phyloP scores from a whole-genome alignment of 2,329 filamentous ascomycete genomes.

The Pestalotiopsis sp. region DNA sequence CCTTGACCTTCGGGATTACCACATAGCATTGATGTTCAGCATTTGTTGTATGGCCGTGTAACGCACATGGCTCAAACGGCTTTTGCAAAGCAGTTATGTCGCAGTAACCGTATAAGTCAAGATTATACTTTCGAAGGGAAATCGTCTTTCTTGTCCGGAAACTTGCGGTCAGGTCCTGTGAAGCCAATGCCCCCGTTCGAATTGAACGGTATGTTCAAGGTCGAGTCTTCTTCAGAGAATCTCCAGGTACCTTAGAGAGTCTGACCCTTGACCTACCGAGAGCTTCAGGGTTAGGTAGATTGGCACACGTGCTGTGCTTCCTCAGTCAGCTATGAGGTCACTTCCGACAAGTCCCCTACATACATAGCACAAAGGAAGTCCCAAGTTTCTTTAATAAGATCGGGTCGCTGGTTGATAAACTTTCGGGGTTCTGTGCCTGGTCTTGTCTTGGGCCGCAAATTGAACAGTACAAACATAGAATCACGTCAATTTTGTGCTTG shows the following conservation, averaged over 20 bases:
- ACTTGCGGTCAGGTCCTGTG: neutral
- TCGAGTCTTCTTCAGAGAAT: too few relatives aligned
- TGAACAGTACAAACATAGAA: neutral
- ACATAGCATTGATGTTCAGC: neutral
- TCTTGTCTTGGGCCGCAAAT: neutral
- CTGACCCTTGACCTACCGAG: neutral
- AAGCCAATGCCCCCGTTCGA: neutral
- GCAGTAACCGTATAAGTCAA: neutral
- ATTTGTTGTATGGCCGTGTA: neutral
- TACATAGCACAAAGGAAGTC: neutral
- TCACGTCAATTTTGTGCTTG: neutral
- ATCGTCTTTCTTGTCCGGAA: neutral
- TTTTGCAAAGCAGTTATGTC: neutral
- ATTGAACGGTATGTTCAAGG: neutral
- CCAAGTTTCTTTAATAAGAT: neutral
- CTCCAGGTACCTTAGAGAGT: neutral
- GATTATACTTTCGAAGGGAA: neutral
- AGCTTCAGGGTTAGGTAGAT: neutral
- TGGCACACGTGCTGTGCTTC: neutral
- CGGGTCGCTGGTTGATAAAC: neutral
- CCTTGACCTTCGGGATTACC: neutral
- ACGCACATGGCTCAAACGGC: neutral
- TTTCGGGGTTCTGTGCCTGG: neutral
- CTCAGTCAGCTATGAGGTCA: neutral
- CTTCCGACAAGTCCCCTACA: neutral